Evolutionary conservation across 176 grass and related monocot genomes (phyloP).

Genomic region (Metroxylon sagu): DNA sequence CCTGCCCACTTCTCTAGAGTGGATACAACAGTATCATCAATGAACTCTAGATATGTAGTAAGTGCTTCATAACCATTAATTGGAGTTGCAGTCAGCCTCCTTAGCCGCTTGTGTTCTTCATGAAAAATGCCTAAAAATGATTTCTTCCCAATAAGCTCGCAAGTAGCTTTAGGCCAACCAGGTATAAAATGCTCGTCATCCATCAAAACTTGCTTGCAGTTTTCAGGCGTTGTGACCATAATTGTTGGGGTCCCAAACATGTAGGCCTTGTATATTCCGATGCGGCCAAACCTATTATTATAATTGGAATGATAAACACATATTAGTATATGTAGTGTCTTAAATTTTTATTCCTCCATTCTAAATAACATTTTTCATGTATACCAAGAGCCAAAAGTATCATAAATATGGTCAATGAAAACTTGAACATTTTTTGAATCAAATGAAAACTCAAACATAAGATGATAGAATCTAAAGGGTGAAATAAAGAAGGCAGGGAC

Average conservation of each 20-base stretch:
- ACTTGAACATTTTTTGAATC: no score
- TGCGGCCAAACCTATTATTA: constrained; percentile 43
- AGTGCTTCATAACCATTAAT: constrained; percentile 93
- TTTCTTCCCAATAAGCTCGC: constrained; percentile 60
- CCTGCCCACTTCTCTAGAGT: constrained; percentile 41
- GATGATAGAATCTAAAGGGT: no score
- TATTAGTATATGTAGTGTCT: no score
- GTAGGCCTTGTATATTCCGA: constrained; percentile 66
- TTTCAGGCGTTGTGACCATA: constrained; percentile 40
- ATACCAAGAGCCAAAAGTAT: no score
- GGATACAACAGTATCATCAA: constrained; percentile 44
- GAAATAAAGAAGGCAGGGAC: no score
- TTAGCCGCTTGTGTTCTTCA: constrained; percentile 65
- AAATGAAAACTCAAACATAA: no score
- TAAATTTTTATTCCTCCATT: no score
- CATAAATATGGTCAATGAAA: no score
- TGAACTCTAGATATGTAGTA: constrained; percentile 57
- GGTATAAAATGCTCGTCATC: constrained; percentile 57
- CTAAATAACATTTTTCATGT: no score
- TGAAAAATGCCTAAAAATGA: constrained; percentile 59
- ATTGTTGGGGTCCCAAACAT: constrained; percentile 94
- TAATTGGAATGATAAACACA: no score
- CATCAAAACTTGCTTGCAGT: constrained; percentile 73
- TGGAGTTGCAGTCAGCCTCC: constrained; percentile 55
- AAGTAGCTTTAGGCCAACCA: constrained; percentile 73